Percentiles rank a stretch among this genome's conserved stretches.
Evolutionary conservation across 192 early-diverging fungal species (phyloP).

Genomic region (Blastocladiella britannica): DNA sequence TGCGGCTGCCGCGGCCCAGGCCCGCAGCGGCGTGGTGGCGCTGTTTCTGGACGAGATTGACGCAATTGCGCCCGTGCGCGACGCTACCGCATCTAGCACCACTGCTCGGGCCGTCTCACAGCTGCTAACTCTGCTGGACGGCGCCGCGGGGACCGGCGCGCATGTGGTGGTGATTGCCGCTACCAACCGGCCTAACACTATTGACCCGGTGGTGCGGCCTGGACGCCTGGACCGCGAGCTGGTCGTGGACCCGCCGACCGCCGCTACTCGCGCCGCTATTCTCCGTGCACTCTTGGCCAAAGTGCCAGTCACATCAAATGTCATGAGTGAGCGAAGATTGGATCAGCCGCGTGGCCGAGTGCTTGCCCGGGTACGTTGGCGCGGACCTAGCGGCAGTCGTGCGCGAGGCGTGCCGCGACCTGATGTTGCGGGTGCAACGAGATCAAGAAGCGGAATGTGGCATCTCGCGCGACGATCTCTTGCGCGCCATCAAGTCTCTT

Average conservation of each 20-base stretch:
- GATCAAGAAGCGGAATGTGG: conserved; percentile 3
- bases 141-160: conserved; percentile 32
- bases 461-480: conserved; percentile 30
- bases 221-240: conserved; percentile 79
- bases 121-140: conserved; percentile 78
- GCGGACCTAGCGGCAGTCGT: conserved; percentile 74
- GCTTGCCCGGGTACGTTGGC: conserved; percentile 81
- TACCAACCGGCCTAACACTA: conserved; percentile 67
- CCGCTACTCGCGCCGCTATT: conserved; percentile 33
- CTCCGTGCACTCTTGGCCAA: conserved; percentile 29
- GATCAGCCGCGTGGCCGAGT: conserved; percentile 20
- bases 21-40: neutral
- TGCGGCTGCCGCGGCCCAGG: neutral
- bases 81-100: conserved; percentile 27
- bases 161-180: conserved; percentile 61
- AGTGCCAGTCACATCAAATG: conserved; percentile 26
- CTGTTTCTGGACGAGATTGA: conserved; percentile 3
- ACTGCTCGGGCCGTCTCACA: conserved; percentile 60
- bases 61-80: conserved; percentile 16
- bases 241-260: conserved; percentile 51
- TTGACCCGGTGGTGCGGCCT: conserved; percentile 65
- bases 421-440: conserved; percentile 3
- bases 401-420: conserved; percentile 46
- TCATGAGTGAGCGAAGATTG: conserved; percentile 36
- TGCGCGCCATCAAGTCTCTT: conserved; percentile 32